Conservation (phyloP, 768 basidiomycete genomes). For the Suillus sp. region DNA sequence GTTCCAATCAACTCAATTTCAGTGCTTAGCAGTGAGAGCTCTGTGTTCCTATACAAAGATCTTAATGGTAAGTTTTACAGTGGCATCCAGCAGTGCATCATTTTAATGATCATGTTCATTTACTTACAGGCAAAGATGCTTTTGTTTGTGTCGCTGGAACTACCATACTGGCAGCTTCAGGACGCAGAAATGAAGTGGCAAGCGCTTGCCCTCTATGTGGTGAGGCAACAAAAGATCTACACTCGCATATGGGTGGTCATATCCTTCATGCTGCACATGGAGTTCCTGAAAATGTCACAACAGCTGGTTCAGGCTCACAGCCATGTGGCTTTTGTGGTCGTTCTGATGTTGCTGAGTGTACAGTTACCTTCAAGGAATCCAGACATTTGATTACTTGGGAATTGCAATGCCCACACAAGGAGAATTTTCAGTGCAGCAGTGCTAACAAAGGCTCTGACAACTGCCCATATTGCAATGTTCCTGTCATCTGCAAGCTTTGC, state of each 20-base stretch:
- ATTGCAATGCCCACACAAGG: background rate
- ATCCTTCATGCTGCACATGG: slow-evolving; percentile 4
- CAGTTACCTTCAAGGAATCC: slow-evolving; percentile 4
- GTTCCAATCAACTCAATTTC: background rate
- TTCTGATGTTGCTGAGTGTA: background rate
- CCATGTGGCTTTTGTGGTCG: slow-evolving; percentile 9
- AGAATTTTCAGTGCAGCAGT: slow-evolving; percentile 7
- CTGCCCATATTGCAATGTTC: slow-evolving; percentile 3
- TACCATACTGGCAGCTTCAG: too few relatives aligned
- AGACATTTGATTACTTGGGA: background rate
- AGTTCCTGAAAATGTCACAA: background rate
- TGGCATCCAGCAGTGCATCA: too few relatives aligned
- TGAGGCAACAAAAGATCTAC: slow-evolving; percentile 5
- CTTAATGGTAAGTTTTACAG: too few relatives aligned
- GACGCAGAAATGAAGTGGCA: background rate
- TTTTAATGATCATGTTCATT: too few relatives aligned
- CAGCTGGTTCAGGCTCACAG: background rate
- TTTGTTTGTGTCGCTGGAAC: too few relatives aligned
- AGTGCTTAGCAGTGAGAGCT: slow-evolving; percentile 5
- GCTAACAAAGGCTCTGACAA: slow-evolving; percentile 2
- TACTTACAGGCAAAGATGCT: too few relatives aligned
- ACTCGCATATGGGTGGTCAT: slow-evolving; percentile 12
- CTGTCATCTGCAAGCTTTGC: slow-evolving; percentile 6
- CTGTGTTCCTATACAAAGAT: background rate
- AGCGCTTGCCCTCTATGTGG: slow-evolving; percentile 6